phyloP scores from a whole-genome alignment of 2,329 filamentous ascomycete species.

The Colletotrichum paranaense region DNA sequence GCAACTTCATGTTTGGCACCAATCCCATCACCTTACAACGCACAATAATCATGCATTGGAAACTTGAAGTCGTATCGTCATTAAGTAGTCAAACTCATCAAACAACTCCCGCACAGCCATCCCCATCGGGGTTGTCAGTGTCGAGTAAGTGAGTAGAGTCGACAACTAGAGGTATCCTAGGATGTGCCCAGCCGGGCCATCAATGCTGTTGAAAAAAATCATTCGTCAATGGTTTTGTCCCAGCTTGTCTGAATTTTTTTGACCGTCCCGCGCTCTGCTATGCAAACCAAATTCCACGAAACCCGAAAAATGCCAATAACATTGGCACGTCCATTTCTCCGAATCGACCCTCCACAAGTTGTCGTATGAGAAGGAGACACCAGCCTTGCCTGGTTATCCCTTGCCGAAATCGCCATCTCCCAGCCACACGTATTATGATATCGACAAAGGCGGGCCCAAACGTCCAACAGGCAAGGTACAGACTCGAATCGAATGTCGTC shows the following conservation, averaged over 20 bases:
- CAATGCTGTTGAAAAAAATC: conserved; percentile 19
- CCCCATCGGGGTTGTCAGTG: background rate
- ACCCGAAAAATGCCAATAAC: conserved; percentile 1
- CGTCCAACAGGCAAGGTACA: background rate
- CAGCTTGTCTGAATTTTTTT: conserved; percentile 22
- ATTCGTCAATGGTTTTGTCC: conserved; percentile 19
- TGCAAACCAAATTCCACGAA: conserved; percentile 36
- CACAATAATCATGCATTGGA: background rate
- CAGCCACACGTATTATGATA: background rate
- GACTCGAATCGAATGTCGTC: background rate
- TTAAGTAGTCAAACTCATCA: conserved; percentile 4
- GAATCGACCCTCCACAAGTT: background rate
- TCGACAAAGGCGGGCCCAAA: background rate
- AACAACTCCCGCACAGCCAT: background rate
- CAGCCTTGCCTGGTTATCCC: background rate
- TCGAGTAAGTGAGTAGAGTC: too few relatives aligned
- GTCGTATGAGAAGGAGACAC: conserved; percentile 14
- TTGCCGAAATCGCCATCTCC: background rate
- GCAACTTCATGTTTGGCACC: too few relatives aligned
- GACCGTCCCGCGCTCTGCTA: conserved; percentile 35
- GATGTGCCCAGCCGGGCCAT: conserved; percentile 4
- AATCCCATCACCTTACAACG: background rate
- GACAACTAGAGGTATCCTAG: conserved; percentile 5
- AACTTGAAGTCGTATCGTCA: conserved; percentile 9
- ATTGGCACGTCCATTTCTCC: background rate